phyloP scores from a whole-genome alignment of 768 basidiomycete genomes.

The Agaricus subrufescens region DNA sequence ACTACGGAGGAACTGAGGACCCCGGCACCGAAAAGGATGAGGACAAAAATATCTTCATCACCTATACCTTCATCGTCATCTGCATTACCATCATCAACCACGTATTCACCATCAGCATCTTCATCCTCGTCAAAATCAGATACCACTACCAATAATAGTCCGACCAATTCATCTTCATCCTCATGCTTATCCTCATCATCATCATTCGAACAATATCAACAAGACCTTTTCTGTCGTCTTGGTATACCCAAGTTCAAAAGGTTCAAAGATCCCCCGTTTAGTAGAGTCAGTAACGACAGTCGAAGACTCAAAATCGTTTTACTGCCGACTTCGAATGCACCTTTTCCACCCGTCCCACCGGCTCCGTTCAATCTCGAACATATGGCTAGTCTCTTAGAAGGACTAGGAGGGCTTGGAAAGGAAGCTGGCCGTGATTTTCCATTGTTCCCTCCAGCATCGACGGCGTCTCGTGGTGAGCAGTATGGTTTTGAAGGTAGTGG shows the following conservation, averaged over 20 bases:
- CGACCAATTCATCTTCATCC: no score
- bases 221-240: constrained; percentile 21
- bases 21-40: neutral
- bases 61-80: neutral
- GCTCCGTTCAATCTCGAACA: constrained; percentile 3
- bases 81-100: neutral
- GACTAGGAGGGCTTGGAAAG: no score
- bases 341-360: neutral
- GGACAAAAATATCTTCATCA: neutral
- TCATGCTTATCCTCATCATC: no score
- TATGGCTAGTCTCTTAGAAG: neutral
- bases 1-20: neutral
- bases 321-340: constrained; percentile 23
- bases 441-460: no score
- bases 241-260: constrained; percentile 36
- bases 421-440: no score
- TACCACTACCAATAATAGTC: neutral
- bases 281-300: constrained; percentile 44
- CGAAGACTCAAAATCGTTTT: constrained; percentile 48
- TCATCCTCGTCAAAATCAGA: constrained; percentile 10
- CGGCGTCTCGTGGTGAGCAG: neutral
- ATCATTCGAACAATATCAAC: neutral
- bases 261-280: constrained; percentile 48
- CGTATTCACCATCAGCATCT: neutral
- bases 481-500: constrained; percentile 15